phyloP scores from a whole-genome alignment of 495 filamentous ascomycete genomes.

The Viridothelium virens region DNA sequence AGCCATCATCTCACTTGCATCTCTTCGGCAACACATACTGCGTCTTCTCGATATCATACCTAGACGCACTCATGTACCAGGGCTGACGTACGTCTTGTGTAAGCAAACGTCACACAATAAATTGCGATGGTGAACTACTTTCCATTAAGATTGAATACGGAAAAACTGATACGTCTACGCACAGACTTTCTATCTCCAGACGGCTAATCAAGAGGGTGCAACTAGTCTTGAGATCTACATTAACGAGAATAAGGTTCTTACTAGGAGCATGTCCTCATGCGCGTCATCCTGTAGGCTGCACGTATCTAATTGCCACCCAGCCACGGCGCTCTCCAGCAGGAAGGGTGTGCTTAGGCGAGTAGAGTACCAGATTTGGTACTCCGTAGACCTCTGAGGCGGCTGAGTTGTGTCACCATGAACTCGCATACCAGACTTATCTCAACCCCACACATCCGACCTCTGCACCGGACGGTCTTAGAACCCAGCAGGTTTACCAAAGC shows the following conservation, averaged over 20 bases:
- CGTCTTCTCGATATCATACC: no score
- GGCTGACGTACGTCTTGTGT: neutral
- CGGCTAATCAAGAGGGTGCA: neutral
- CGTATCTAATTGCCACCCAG: neutral
- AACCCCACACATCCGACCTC: no score
- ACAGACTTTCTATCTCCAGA: neutral
- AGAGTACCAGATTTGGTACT: no score
- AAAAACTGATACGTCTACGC: neutral
- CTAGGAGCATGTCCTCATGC: neutral
- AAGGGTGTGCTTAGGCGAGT: constrained; percentile 1
- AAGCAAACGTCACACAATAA: neutral
- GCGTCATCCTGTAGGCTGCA: constrained; percentile 1
- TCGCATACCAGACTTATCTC: no score
- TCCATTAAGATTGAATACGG: neutral
- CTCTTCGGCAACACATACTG: no score
- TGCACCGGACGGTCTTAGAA: no score
- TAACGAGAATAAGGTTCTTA: neutral
- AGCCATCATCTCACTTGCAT: no score
- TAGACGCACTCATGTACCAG: no score
- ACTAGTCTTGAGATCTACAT: neutral
- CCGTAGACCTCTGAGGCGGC: no score
- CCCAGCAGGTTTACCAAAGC: no score
- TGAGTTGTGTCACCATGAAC: no score
- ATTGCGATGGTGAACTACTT: no score
- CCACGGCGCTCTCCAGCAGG: neutral